phyloP scores from a whole-genome alignment of 1,284 basidiomycete species.

The Coniophora puteana region DNA sequence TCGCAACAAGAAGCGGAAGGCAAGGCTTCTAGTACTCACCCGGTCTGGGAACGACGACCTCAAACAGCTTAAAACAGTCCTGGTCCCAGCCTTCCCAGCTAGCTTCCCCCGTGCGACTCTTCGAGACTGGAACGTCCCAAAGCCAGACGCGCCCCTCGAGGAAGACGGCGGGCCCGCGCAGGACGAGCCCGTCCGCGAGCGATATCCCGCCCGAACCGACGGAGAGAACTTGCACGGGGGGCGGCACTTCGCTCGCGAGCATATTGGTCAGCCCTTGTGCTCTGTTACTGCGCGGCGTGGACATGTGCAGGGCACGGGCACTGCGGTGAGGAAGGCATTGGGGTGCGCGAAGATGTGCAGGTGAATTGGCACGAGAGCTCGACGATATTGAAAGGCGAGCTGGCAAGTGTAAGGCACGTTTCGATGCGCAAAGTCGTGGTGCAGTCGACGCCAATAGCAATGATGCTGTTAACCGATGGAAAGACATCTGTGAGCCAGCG shows the following conservation, averaged over 20 bases:
- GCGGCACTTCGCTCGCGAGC: conserved; percentile 63
- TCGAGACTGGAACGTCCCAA: conserved; percentile 74
- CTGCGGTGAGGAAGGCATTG: too few species aligned
- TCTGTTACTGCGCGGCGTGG: too few species aligned
- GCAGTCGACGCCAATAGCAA: too few species aligned
- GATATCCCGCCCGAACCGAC: conserved; percentile 59
- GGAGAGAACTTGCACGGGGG: conserved; percentile 66
- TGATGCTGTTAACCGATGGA: too few species aligned
- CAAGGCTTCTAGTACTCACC: conserved; percentile 66
- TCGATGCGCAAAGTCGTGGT: too few species aligned
- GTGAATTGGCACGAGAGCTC: too few species aligned
- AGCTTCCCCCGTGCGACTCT: background rate
- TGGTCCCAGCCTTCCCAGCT: conserved; percentile 63
- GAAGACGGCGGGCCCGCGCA: conserved; percentile 79
- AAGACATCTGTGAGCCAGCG: too few species aligned
- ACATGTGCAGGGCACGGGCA: too few species aligned
- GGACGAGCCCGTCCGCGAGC: conserved; percentile 71
- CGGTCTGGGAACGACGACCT: conserved; percentile 79
- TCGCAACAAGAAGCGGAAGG: background rate
- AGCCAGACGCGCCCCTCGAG: conserved; percentile 84
- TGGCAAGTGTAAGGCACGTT: too few species aligned
- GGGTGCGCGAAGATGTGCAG: too few species aligned
- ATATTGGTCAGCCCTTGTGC: conserved; percentile 56
- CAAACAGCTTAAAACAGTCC: conserved; percentile 78
- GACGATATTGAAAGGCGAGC: too few species aligned